These are phyloP conservation scores for Pharnaceum exiguum DNA, from an alignment of 148 eudicot genomes.

Conservation along the genomic window DNA sequence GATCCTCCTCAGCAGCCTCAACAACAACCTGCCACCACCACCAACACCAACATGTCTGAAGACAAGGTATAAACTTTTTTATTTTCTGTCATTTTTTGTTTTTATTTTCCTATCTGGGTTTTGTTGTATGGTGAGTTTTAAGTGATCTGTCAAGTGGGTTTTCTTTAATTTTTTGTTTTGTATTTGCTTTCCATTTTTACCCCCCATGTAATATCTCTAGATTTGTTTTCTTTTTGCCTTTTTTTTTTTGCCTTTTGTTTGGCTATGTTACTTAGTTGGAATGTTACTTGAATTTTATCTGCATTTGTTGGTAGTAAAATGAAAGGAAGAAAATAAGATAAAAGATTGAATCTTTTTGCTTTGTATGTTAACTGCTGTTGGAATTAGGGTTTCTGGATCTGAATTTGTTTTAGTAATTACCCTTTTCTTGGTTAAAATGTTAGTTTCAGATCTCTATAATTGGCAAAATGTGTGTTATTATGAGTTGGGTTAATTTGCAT, in stretches of 20 bases:
- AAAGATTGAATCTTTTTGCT: no score
- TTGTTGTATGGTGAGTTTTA: not conserved
- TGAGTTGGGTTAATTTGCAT: not conserved
- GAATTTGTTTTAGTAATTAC: not conserved
- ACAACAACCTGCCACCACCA: not conserved
- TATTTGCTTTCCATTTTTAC: not conserved
- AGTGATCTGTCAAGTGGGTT: conserved; percentile 7
- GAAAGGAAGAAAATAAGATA: no score
- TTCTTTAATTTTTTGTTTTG: not conserved
- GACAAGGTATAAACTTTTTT: conserved; percentile 29
- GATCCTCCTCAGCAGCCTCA: conserved; percentile 10
- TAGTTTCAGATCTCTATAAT: conserved; percentile 11
- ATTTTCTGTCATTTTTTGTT: not conserved
- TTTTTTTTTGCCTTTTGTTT: not conserved
- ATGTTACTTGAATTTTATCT: no score
- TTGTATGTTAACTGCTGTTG: not conserved
- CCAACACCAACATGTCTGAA: conserved; percentile 24
- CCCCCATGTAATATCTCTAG: not conserved
- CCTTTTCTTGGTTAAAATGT: not conserved
- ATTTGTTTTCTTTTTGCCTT: not conserved
- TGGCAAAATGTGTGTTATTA: not conserved
- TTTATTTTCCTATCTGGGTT: not conserved
- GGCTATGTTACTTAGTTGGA: not conserved
- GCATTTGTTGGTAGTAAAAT: no score
- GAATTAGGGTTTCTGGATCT: conserved; percentile 15